Evolutionary conservation across 805 yeast genomes (phyloP), one percentile per base, ranked within the genome.

Genomic region (Lipomyces anomalus): DNA sequence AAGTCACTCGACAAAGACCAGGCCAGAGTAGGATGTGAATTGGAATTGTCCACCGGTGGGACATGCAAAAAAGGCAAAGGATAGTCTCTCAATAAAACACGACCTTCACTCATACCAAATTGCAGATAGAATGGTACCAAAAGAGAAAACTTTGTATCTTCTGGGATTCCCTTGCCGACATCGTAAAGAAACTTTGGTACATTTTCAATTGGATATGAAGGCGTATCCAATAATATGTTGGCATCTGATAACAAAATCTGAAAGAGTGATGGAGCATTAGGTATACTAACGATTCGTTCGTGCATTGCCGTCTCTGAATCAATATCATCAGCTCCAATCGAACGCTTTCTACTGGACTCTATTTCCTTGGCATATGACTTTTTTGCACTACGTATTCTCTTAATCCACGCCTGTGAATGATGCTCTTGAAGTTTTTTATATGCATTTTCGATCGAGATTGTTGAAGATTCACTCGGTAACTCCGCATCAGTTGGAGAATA

Each of bases 81-180:
- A 59, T 83, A 87, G 58, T 89, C 97, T 44, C 92, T 69, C 48
- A 89, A 56, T 60, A 84, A 90, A 56, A 79, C 72, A 48, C 92
- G 67, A 9, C 80, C 60, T 57, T 86, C 94, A 2, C 67, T 65
- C 32, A 84, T 67, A 13, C 66, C 69, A 41, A 84, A 66, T 44
- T 80, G 76, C 11, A 83, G 35, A 61, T 68, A 67, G 44, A 79
- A 57, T 0, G 97, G 97, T 1, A 88, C 57, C 60, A 82, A 60
- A 17, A 84, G 69, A 0, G 90, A 78, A 61, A 78, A 89, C 42
- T 70, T 59, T 0, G 87, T 77, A 46, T 82, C 85, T 42, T 60
- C 58, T 0, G 97, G 97, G 9, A 82, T 75, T 0, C 92, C 94
- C 60, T 87, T 88, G 1, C 97, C 97, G 5, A 83, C 69, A 4